Evolutionary conservation across 2,329 filamentous ascomycete species (phyloP).

Genomic region (Parastagonospora nodorum): DNA sequence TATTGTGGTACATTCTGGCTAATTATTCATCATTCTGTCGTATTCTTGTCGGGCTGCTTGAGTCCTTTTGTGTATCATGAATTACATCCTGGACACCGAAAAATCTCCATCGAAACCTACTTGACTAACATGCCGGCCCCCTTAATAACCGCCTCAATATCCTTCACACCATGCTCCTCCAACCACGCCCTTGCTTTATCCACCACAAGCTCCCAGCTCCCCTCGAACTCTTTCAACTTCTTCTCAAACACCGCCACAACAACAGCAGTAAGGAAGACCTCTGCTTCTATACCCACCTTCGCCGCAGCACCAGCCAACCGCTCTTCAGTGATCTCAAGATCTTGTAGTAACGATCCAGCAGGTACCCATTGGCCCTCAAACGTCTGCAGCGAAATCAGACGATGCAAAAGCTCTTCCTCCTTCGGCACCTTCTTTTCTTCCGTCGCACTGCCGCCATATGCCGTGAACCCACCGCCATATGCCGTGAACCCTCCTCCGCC

Average conservation of each 20-base stretch:
- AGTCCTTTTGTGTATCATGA: too few relatives aligned
- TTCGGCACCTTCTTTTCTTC: too few relatives aligned
- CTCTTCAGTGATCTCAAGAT: constrained; percentile 14
- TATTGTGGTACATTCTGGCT: too few relatives aligned
- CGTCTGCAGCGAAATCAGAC: constrained; percentile 60
- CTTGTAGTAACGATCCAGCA: constrained; percentile 26
- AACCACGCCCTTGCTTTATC: constrained; percentile 61
- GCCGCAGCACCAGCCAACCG: background rate
- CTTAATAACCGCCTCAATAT: constrained; percentile 4
- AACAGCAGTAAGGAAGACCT: constrained; percentile 45
- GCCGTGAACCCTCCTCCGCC: too few relatives aligned
- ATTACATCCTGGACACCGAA: too few relatives aligned
- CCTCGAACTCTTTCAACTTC: constrained; percentile 53
- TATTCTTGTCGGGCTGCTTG: too few relatives aligned
- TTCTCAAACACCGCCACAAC: constrained; percentile 58
- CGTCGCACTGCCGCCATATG: too few relatives aligned
- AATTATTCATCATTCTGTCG: too few relatives aligned
- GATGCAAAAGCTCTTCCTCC: constrained; percentile 40
- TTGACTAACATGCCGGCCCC: constrained; percentile 4
- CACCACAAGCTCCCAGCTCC: constrained; percentile 68
- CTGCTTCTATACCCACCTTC: constrained; percentile 11
- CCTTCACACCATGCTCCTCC: constrained; percentile 7
- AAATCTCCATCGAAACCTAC: background rate
- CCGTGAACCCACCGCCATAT: too few relatives aligned
- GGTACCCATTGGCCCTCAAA: constrained; percentile 62